A percentile compares a stretch with the other conserved stretches of the same genome.
Evolutionary conservation across 352 stramenopile species (phyloP).

Genomic region (Phytopythium cucurbitacearum): DNA sequence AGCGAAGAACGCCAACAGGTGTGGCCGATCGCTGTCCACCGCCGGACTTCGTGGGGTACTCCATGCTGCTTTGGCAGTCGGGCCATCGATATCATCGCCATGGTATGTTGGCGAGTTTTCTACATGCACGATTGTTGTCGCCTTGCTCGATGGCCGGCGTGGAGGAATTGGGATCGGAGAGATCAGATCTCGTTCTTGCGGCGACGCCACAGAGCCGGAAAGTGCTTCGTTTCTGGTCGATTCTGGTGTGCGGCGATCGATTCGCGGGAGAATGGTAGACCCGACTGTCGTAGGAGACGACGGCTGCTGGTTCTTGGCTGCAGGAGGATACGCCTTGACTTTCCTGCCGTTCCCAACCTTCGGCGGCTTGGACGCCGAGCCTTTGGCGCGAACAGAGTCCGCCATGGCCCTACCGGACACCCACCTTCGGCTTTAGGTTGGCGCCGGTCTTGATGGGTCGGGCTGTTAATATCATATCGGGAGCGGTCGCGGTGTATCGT

Average conservation of each 20-base stretch:
- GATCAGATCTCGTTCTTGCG: slow-evolving; percentile 10
- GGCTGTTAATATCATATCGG: not conserved
- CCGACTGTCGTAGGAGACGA: slow-evolving; percentile 3
- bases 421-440: not conserved
- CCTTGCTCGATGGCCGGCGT: slow-evolving; percentile 12
- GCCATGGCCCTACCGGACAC: slow-evolving; percentile 14
- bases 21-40: slow-evolving; percentile 9
- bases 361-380: slow-evolving; percentile 11
- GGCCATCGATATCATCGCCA: slow-evolving; percentile 16
- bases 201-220: slow-evolving; percentile 5
- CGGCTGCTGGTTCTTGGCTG: slow-evolving; percentile 22
- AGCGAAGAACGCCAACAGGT: slow-evolving; percentile 36
- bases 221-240: slow-evolving; percentile 4
- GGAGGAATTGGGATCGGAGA: slow-evolving; percentile 10
- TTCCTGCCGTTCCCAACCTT: slow-evolving; percentile 16
- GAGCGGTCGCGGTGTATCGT: not conserved
- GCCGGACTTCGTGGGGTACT: slow-evolving; percentile 44
- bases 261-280: slow-evolving; percentile 30
- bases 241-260: slow-evolving; percentile 19
- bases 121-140: not conserved
- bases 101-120: slow-evolving; percentile 34
- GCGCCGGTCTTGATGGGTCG: not conserved
- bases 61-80: slow-evolving; percentile 42
- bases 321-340: slow-evolving; percentile 11
- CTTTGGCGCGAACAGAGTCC: slow-evolving; percentile 21